Conservation (phyloP, 495 filamentous ascomycete genomes). For the Neurospora sp. region DNA sequence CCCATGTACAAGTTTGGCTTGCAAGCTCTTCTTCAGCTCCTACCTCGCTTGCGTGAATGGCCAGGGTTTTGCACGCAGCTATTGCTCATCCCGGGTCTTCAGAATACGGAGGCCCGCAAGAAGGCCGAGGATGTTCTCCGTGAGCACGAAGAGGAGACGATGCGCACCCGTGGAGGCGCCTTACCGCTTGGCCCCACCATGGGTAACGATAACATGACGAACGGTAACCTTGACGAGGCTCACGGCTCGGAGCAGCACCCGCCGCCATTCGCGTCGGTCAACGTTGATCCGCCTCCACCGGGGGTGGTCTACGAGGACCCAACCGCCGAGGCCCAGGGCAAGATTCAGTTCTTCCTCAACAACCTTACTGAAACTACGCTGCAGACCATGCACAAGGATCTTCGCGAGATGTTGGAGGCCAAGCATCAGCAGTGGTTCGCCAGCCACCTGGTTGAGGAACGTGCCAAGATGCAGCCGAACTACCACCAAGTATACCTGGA, state of each 20-base stretch:
- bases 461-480: constrained; percentile 92
- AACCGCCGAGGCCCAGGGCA: constrained; percentile 74
- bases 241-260: constrained; percentile 40
- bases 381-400: constrained; percentile 65
- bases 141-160: constrained; percentile 46
- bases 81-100: constrained; percentile 67
- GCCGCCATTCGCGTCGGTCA: constrained; percentile 61
- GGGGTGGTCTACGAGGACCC: constrained; percentile 65
- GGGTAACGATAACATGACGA: constrained; percentile 34
- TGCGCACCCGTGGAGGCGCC: constrained; percentile 30
- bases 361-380: constrained; percentile 88
- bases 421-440: constrained; percentile 94
- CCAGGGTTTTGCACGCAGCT: constrained; percentile 77
- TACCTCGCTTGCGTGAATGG: constrained; percentile 79
- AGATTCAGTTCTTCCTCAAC: constrained; percentile 91
- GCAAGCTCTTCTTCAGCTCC: constrained; percentile 87
- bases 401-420: constrained; percentile 66
- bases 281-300: constrained; percentile 56
- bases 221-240: constrained; percentile 57
- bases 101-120: constrained; percentile 72
- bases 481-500: constrained; percentile 89
- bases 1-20: constrained; percentile 98
- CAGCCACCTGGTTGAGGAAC: constrained; percentile 87
- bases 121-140: constrained; percentile 73
- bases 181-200: constrained; percentile 8